Percentiles rank a stretch among this genome's conserved stretches.
These are phyloP conservation scores for Brassica incana DNA, from an alignment of 345 rosid genomes.

Conservation along the genomic window DNA sequence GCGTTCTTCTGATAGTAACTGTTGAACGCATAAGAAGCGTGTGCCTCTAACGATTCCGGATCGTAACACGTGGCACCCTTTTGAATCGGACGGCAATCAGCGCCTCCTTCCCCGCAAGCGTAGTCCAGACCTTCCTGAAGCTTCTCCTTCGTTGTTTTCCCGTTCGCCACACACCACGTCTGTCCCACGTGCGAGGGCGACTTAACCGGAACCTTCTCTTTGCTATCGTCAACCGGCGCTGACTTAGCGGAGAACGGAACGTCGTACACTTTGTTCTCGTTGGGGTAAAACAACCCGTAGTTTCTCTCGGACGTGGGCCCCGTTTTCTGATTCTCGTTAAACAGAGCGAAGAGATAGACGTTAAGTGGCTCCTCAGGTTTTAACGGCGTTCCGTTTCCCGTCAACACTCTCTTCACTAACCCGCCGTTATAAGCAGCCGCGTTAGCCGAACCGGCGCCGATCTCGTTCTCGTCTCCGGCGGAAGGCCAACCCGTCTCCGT, in stretches of 20 bases:
- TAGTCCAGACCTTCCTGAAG: constrained; percentile 72
- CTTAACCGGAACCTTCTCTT: not conserved
- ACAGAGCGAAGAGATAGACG: constrained; percentile 80
- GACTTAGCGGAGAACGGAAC: not conserved
- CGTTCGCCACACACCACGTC: constrained; percentile 92
- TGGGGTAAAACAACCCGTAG: not conserved
- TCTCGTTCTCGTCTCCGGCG: constrained; percentile 66
- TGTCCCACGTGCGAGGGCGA: constrained; percentile 39
- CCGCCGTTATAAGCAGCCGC: constrained; percentile 89
- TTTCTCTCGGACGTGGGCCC: constrained; percentile 89
- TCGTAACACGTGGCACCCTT: constrained; percentile 65
- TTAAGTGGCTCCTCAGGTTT: constrained; percentile 62
- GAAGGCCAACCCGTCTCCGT: constrained; percentile 99
- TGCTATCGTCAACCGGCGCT: not conserved
- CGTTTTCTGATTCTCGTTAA: constrained; percentile 75
- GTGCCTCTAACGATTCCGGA: constrained; percentile 76
- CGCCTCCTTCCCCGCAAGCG: constrained; percentile 90
- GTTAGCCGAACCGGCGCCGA: constrained; percentile 62
- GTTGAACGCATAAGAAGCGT: constrained; percentile 93
- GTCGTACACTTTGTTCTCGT: not conserved
- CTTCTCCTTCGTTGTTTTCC: constrained; percentile 43
- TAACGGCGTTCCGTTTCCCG: constrained; percentile 79
- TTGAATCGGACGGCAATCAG: constrained; percentile 90
- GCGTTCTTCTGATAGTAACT: constrained; percentile 84
- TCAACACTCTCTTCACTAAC: constrained; percentile 60